phyloP scores from a whole-genome alignment of 352 stramenopile genomes.

The Thraustochytrium striatum region DNA sequence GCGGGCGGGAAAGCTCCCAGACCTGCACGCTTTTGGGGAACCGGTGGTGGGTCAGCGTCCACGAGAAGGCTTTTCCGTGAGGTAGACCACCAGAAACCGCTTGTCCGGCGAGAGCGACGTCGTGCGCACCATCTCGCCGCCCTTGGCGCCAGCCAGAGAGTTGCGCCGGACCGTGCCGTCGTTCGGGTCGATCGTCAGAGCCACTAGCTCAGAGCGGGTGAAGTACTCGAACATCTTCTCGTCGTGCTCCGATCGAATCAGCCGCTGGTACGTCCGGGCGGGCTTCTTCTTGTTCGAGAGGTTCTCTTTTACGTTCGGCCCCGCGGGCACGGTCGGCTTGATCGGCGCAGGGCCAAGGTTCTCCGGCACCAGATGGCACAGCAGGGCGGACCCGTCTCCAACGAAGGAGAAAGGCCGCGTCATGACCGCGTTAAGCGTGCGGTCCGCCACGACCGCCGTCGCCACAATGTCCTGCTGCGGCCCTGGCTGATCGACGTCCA shows the following conservation, averaged over 20 bases:
- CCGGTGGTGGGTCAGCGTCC: slow-evolving; percentile 23
- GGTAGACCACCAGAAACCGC: not conserved
- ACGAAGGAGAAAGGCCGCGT: not conserved
- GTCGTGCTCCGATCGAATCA: slow-evolving; percentile 16
- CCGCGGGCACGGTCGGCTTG: not conserved
- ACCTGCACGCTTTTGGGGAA: slow-evolving; percentile 33
- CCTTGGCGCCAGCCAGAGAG: not conserved
- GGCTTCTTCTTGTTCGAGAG: slow-evolving; percentile 11
- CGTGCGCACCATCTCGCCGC: slow-evolving; percentile 12
- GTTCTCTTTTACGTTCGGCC: slow-evolving; percentile 40
- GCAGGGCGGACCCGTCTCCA: slow-evolving; percentile 2
- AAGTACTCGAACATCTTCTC: slow-evolving; percentile 43
- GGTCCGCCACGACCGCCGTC: not conserved
- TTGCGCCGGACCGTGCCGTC: not conserved
- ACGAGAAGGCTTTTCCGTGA: slow-evolving; percentile 36
- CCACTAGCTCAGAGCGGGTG: not conserved
- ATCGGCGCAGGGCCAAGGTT: slow-evolving; percentile 5
- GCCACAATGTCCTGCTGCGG: not conserved
- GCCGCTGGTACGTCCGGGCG: slow-evolving; percentile 28
- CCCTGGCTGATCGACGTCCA: not conserved
- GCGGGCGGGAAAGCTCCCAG: not conserved
- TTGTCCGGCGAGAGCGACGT: slow-evolving; percentile 35
- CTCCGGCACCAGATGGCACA: not conserved
- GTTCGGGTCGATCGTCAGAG: not conserved
- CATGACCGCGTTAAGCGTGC: slow-evolving; percentile 10